These are phyloP conservation scores for Pseudogymnoascus sp. DNA, from an alignment of 2,329 filamentous ascomycete species.

Conservation along the genomic window DNA sequence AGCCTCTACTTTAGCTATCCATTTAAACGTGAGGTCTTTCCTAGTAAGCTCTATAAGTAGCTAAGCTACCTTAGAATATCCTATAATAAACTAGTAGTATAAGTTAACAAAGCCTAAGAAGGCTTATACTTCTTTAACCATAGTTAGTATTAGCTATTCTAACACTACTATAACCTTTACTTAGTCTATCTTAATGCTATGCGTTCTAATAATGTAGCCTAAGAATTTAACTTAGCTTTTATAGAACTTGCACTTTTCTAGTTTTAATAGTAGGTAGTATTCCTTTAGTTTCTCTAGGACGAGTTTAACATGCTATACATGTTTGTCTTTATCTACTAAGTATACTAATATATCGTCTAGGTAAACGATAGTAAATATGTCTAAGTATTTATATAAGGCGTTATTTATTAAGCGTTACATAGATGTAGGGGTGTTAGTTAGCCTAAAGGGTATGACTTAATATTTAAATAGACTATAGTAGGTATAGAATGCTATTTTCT, in stretches of 20 bases:
- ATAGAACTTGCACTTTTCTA: constrained; percentile 16
- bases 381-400: constrained; percentile 10
- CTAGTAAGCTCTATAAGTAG: neutral
- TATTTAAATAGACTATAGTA: constrained; percentile 29
- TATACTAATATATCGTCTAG: too few species aligned
- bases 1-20: neutral
- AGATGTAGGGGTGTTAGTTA: constrained; percentile 14
- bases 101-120: constrained; percentile 29
- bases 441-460: constrained; percentile 25
- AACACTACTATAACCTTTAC: constrained; percentile 13
- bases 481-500: constrained; percentile 28
- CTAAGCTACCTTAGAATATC: constrained; percentile 15
- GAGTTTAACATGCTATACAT: too few species aligned
- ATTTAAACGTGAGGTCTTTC: neutral
- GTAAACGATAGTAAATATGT: constrained; percentile 17
- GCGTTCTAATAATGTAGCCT: constrained; percentile 11
- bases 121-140: constrained; percentile 18
- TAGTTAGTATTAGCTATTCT: constrained; percentile 15
- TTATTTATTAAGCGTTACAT: constrained; percentile 26
- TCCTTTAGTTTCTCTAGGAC: too few species aligned
- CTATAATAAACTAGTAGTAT: constrained; percentile 25
- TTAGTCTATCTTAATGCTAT: constrained; percentile 15
- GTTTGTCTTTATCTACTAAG: too few species aligned
- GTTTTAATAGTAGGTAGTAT: neutral
- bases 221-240: constrained; percentile 15